Conservation (phyloP, 2,329 filamentous ascomycete genomes). For the Neofusicoccum parvum region DNA sequence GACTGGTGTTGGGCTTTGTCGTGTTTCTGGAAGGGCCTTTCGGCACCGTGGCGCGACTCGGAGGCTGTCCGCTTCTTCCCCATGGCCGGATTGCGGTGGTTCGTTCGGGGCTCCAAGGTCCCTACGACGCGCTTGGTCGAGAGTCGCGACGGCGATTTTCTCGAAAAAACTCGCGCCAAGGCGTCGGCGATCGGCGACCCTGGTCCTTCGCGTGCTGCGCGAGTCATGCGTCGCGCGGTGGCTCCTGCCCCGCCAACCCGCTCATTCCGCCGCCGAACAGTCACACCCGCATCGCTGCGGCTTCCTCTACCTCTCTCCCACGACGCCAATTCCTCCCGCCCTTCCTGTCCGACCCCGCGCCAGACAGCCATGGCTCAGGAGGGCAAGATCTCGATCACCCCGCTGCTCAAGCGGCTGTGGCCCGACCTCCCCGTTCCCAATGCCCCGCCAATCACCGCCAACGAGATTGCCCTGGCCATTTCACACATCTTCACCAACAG, state of each 20-base stretch:
- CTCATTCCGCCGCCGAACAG: slow-evolving; percentile 7
- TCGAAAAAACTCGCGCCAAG: slow-evolving; percentile 21
- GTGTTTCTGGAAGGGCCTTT: slow-evolving; percentile 25
- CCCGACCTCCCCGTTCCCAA: slow-evolving; percentile 51
- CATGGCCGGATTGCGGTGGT: slow-evolving; percentile 27
- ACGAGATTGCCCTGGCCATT: slow-evolving; percentile 87
- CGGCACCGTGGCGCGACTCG: slow-evolving; percentile 26
- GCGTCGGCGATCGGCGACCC: slow-evolving; percentile 9
- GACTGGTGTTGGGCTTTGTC: slow-evolving; percentile 13
- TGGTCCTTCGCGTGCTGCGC: background rate
- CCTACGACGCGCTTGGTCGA: slow-evolving; percentile 2
- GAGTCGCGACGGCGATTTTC: slow-evolving; percentile 7
- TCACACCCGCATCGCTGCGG: background rate
- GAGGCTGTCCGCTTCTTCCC: slow-evolving; percentile 39
- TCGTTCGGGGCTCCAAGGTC: background rate
- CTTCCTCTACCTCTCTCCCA: background rate
- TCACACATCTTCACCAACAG: slow-evolving; percentile 89
- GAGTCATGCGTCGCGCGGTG: too few relatives aligned
- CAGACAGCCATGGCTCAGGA: slow-evolving; percentile 29
- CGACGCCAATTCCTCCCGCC: background rate
- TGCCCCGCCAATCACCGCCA: slow-evolving; percentile 61
- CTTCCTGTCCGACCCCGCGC: background rate
- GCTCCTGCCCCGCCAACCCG: slow-evolving; percentile 12
- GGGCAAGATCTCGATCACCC: slow-evolving; percentile 61
- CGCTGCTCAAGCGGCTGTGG: slow-evolving; percentile 74